Base-by-base conservation (phyloP, 305 asterid genomes). In the Fraxinus latifolia region DNA sequence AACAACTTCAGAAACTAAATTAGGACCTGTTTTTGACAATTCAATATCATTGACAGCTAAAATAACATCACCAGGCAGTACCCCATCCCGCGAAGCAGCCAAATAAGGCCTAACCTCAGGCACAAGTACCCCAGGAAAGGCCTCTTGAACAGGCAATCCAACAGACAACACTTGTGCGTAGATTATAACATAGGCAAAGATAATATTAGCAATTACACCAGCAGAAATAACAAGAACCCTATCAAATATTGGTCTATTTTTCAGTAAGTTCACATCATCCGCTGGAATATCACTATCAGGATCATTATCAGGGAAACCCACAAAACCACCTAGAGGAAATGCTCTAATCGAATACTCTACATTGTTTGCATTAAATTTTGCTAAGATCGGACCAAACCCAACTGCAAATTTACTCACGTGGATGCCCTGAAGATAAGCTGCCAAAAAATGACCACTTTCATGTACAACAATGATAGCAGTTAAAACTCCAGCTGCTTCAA, bases 101-200 rank as follows among this genome's bases (percentile, higher is more conserved):
- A 97, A 94, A 85, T 90, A 90, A 0, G 97, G 95, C 90, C 95
- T 89, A 77, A 96, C 98, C 60, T 94, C 98, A 15, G 99, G 99
- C 15, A 94, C 94, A 71, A 94, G 96, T 77, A 96, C 98, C 3
- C 99, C 99, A 11, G 98, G 98, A 7, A 92, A 96, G 34, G 98
- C 86, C 86, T 96, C 99, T 90, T 94, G 97, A 36, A 96, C 98
- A 83, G 99, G 98, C 90, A 96, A 90, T 84, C 99, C 99, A 88
- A 96, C 99, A 81, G 85, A 88, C 77, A 88, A 5, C 14, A 94
- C 92, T 94, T 96, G 99, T 7, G 86, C 83, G 84, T 90, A 92
- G 84, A 96, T 90, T 73, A 94, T 93, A 12, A 80, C 86, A 85
- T 92, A 92, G 23, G 98, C 98, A 86, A 94, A 96, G 0, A 94